Percentiles rank a stretch among this genome's conserved stretches.
Evolutionary conservation across 176 grass and related monocot species (phyloP).

Genomic region (Cymbopogon citratus): DNA sequence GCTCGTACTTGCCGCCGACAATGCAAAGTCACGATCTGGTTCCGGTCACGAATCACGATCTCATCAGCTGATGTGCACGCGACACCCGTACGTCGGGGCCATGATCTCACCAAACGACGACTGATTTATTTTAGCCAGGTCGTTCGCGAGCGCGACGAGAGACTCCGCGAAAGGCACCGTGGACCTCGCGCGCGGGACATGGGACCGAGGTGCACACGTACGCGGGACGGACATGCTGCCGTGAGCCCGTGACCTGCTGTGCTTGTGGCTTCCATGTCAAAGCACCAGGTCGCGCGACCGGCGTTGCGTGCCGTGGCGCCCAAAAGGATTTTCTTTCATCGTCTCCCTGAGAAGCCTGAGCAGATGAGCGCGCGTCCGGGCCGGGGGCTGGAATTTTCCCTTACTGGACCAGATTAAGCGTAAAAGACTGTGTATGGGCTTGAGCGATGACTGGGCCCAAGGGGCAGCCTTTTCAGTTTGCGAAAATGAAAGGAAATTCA

Average conservation of each 20-base stretch:
- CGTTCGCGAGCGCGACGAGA: background rate
- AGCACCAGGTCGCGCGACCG: background rate
- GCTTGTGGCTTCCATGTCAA: background rate
- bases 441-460: background rate
- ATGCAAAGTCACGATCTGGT: background rate
- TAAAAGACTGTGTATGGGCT: background rate
- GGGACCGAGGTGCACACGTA: background rate
- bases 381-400: background rate
- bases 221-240: too few relatives aligned
- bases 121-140: background rate
- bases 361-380: background rate
- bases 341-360: too few relatives aligned
- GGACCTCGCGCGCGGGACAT: background rate
- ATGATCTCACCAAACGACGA: background rate
- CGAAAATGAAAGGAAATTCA: background rate
- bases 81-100: background rate
- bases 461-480: background rate
- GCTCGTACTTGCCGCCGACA: background rate
- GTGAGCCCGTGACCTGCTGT: background rate
- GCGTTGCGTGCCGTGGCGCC: background rate
- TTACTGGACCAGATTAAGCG: background rate
- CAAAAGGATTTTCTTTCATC: background rate
- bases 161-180: background rate
- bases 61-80: slow-evolving; percentile 3
- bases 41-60: background rate